Base-by-base conservation (phyloP, 495 filamentous ascomycete species). In the Hypoxylon subgilvum region DNA sequence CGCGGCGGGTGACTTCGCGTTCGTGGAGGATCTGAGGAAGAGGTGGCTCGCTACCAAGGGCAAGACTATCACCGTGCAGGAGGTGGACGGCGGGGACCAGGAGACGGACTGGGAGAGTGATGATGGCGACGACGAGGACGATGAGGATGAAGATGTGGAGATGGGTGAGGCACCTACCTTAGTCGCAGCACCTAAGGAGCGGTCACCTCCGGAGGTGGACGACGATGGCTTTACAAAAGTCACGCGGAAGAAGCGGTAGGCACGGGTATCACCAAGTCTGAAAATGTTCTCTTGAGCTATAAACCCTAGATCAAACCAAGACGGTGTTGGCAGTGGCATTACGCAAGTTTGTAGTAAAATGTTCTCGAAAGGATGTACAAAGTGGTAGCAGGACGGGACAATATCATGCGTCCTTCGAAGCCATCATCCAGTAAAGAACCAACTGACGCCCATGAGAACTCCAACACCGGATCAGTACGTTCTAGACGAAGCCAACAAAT, bases 181-280 rank as follows among this genome's bases (percentile, higher is more conserved):
- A 45, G 82, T 85, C 32, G 66, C 79, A 16, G 79, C 75, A 10
- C 80, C 76, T 9, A 86, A 79, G 67, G 85, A 86, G 73, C 90
- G 82, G 72, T 69, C 76, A 38, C 84, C 82, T 63, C 88, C 90
- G 1, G 88, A 91, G 72, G 77, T 96, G 42, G 93, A 97, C 74
- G 91, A 96, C 46, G 93, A 97, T 63, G 93, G 93, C 10, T 97
- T 97, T 70, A 91, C 86, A n/a, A 91, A 87, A 76, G 90, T 96
- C 52, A 79, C 87, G 56, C 82, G 84, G 54, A 91, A 86, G 76
- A 89, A 85, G 81, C 86, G 76, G 65, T 72, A 72, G 82, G 22
- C 27, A 34, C 16, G 17, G 28, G 30, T 16, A 48, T 39, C n/a
- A 14, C 25, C 13, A 38, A 25, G 25, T 47, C n/a, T 23, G 13